Evolutionary conservation across 352 stramenopile genomes (phyloP).

Genomic region (Phytophthora sp.): DNA sequence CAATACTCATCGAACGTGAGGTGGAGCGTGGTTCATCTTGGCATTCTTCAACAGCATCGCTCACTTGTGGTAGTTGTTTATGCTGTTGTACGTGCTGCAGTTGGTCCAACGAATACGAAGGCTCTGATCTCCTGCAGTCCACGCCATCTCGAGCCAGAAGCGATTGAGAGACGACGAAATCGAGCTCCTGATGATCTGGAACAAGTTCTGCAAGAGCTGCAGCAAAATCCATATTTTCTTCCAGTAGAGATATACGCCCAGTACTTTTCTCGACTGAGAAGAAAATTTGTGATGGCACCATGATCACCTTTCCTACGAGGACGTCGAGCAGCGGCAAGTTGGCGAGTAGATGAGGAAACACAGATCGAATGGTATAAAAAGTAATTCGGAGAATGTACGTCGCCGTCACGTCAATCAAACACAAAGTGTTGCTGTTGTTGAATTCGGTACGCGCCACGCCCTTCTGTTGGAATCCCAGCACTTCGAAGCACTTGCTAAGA

Average conservation of each 20-base stretch:
- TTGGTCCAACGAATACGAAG: background rate
- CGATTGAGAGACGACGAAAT: background rate
- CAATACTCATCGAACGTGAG: background rate
- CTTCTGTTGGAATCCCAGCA: constrained; percentile 13
- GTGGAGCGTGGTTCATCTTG: background rate
- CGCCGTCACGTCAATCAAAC: background rate
- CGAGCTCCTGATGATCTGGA: constrained; percentile 1
- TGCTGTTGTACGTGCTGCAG: background rate
- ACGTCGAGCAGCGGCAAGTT: background rate
- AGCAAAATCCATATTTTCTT: constrained; percentile 8
- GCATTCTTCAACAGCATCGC: background rate
- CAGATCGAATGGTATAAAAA: background rate
- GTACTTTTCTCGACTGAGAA: constrained; percentile 2
- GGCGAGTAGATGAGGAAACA: constrained; percentile 8
- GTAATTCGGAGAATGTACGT: constrained; percentile 8
- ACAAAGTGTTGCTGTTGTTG: background rate
- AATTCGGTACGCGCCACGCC: background rate
- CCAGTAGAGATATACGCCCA: background rate
- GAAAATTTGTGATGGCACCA: constrained; percentile 4
- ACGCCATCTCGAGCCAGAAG: background rate
- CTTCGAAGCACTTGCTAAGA: constrained; percentile 4
- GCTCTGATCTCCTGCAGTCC: background rate
- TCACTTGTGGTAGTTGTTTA: background rate
- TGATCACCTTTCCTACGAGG: constrained; percentile 9
- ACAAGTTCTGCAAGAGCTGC: constrained; percentile 4